Evolutionary conservation across 257 asterid species (phyloP).

Genomic region (Nicotiana otophora): DNA sequence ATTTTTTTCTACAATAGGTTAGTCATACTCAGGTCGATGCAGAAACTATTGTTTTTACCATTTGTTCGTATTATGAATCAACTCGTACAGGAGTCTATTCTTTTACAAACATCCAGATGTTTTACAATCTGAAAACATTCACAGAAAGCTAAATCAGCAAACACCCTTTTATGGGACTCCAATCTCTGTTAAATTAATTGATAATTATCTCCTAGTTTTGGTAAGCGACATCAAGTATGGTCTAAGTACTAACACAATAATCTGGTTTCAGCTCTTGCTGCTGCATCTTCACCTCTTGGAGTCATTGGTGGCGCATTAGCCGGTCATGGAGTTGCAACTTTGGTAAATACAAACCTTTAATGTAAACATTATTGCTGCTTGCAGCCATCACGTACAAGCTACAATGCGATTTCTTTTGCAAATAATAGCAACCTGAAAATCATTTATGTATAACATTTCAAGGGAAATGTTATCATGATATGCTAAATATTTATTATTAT

Average conservation of each 20-base stretch:
- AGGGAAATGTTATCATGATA: background rate
- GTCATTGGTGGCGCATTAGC: conserved; percentile 97
- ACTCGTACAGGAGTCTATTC: background rate
- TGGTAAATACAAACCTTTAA: conserved; percentile 37
- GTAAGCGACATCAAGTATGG: background rate
- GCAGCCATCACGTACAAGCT: background rate
- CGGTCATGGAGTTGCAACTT: conserved; percentile 86
- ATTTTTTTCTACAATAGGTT: conserved; percentile 91
- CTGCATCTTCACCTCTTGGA: conserved; percentile 98
- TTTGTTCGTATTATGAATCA: background rate
- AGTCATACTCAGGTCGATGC: background rate
- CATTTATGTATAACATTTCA: background rate
- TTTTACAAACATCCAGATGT: background rate
- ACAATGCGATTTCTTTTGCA: background rate
- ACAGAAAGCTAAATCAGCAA: background rate
- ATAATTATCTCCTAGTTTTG: background rate
- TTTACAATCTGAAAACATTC: background rate
- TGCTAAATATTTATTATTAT: background rate
- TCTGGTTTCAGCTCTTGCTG: conserved; percentile 74
- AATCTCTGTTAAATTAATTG: background rate
- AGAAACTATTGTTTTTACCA: background rate
- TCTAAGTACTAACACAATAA: conserved; percentile 9
- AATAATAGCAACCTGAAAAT: background rate
- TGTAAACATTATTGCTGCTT: background rate
- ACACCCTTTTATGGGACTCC: background rate